Percentiles rank a stretch among this genome's conserved stretches.
phyloP scores from a whole-genome alignment of 1,284 basidiomycete genomes.

The Ceratorhiza oryzae-sativae region DNA sequence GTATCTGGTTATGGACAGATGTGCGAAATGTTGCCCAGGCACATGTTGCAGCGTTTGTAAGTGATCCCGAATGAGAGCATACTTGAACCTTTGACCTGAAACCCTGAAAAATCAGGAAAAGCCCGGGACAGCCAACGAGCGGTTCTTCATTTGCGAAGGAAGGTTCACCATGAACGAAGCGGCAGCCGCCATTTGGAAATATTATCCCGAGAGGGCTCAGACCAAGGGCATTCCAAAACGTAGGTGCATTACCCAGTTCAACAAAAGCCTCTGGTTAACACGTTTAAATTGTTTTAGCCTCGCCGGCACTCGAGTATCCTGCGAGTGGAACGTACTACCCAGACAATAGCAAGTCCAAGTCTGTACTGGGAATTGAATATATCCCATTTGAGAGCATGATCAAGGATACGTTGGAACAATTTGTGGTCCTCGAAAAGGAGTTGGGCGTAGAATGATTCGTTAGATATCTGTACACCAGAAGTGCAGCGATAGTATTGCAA shows the following conservation, averaged over 20 bases:
- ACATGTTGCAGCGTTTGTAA: constrained; percentile 22
- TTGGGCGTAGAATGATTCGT: not conserved
- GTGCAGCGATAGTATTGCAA: not conserved
- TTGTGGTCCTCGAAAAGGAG: constrained; percentile 36
- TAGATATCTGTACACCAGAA: not conserved
- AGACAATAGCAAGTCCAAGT: constrained; percentile 40
- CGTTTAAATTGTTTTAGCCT: not conserved
- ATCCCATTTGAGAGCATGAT: constrained; percentile 34
- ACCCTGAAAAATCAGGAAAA: not conserved
- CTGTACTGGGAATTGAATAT: constrained; percentile 38
- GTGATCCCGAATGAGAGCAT: not conserved
- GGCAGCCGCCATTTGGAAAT: constrained; percentile 37
- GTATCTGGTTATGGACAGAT: constrained; percentile 17
- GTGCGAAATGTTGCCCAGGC: constrained; percentile 26
- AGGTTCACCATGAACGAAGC: constrained; percentile 34
- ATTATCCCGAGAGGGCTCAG: constrained; percentile 37
- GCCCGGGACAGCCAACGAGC: constrained; percentile 21
- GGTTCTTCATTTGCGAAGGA: constrained; percentile 27
- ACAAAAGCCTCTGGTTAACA: not conserved
- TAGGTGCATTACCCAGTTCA: not conserved
- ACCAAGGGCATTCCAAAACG: constrained; percentile 36
- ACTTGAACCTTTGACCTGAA: not conserved
- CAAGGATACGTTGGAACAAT: constrained; percentile 36
- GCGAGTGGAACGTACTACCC: constrained; percentile 16
- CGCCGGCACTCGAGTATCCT: constrained; percentile 35